phyloP scores from a whole-genome alignment of 495 filamentous ascomycete genomes.

The Aspergillus leporis region DNA sequence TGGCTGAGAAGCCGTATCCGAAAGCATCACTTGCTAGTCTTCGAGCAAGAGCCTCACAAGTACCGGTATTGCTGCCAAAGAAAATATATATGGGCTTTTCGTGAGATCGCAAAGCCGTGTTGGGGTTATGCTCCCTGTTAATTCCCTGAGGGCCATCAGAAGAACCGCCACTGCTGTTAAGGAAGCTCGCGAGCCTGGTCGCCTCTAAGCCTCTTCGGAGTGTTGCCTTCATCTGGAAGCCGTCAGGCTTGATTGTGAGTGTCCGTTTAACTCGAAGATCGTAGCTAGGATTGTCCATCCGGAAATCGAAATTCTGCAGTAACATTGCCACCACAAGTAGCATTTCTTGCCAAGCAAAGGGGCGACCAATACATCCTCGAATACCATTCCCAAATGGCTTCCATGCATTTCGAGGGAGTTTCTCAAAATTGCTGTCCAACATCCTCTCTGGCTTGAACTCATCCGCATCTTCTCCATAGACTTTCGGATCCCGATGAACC shows the following conservation, averaged over 20 bases:
- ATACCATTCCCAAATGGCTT: slow-evolving; percentile 65
- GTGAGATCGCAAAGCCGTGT: not conserved
- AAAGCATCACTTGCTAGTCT: slow-evolving; percentile 10
- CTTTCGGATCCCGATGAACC: slow-evolving; percentile 66
- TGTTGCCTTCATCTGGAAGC: slow-evolving; percentile 67
- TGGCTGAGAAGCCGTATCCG: slow-evolving; percentile 7
- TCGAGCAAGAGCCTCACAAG: slow-evolving; percentile 14
- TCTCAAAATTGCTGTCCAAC: slow-evolving; percentile 61
- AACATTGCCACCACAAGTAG: slow-evolving; percentile 55
- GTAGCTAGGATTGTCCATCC: slow-evolving; percentile 56
- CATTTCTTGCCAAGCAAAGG: slow-evolving; percentile 68
- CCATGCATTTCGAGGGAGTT: slow-evolving; percentile 59
- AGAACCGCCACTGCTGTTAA: not conserved
- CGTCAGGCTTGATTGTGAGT: slow-evolving; percentile 74
- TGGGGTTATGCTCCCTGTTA: not conserved
- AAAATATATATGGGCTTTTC: slow-evolving; percentile 8
- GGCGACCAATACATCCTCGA: slow-evolving; percentile 64
- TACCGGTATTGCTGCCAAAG: slow-evolving; percentile 17
- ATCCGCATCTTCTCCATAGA: slow-evolving; percentile 61
- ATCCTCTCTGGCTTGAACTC: slow-evolving; percentile 69
- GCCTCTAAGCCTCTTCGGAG: slow-evolving; percentile 54
- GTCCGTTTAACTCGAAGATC: slow-evolving; percentile 64
- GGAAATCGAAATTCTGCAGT: slow-evolving; percentile 63
- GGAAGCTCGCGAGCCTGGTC: not conserved
- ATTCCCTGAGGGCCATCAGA: not conserved